Conservation (phyloP, 306 rosid genomes). For the Hylodesmum podocarpum region DNA sequence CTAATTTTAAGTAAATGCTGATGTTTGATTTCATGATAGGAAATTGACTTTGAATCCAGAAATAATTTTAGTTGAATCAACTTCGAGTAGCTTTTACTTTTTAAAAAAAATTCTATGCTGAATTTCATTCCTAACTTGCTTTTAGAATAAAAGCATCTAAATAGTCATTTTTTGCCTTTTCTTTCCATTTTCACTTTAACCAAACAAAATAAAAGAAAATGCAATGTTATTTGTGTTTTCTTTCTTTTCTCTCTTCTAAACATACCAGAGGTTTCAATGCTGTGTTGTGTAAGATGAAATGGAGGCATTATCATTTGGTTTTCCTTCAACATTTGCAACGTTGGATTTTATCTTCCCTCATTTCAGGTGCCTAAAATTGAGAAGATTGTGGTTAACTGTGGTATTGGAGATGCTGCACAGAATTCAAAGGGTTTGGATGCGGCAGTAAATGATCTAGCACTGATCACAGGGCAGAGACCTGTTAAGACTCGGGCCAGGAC, state of each 20-base stretch:
- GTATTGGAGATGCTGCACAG: conserved; percentile 97
- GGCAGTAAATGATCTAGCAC: conserved; percentile 79
- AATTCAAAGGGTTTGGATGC: conserved; percentile 95
- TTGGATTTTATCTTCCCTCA: conserved; percentile 1
- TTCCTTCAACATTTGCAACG: conserved; percentile 30
- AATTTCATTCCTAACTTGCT: no score
- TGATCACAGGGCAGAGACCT: conserved; percentile 90
- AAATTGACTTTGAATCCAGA: no score
- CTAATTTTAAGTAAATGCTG: no score
- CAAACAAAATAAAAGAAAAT: neutral
- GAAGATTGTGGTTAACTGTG: conserved; percentile 93
- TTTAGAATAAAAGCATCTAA: no score
- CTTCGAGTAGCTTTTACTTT: no score
- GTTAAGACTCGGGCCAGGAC: conserved; percentile 84
- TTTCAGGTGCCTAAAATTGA: conserved; percentile 87
- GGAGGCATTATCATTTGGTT: neutral
- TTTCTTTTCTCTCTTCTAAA: neutral
- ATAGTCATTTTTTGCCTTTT: no score
- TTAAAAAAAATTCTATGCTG: no score
- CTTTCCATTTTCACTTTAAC: neutral
- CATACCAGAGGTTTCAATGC: neutral
- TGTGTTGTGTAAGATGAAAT: neutral
- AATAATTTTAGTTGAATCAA: no score
- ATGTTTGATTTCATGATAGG: no score
- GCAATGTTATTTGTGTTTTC: neutral